These are phyloP conservation scores for Saitozyma podzolica DNA, from an alignment of 768 basidiomycete species.

Conservation along the genomic window DNA sequence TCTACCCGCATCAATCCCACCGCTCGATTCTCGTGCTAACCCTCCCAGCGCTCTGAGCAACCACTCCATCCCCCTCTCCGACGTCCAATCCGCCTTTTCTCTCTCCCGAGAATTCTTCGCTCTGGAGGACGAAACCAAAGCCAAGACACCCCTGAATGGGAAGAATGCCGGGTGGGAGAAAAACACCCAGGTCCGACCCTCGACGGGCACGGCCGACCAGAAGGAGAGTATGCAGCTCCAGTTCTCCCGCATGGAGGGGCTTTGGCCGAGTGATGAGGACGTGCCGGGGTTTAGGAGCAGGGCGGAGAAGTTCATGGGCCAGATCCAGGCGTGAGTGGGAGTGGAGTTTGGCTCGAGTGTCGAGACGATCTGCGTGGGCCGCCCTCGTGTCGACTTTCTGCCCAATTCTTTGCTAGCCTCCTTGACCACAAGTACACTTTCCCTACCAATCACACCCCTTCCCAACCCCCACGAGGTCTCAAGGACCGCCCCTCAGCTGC, in stretches of 20 bases:
- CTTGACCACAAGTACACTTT: too few species aligned
- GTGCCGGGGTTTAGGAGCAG: slow-evolving; percentile 18
- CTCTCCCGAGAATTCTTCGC: slow-evolving; percentile 37
- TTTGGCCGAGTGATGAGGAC: slow-evolving; percentile 37
- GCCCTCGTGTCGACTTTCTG: too few species aligned
- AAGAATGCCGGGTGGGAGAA: slow-evolving; percentile 37
- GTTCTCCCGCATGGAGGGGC: slow-evolving; percentile 22
- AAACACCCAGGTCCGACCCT: slow-evolving; percentile 36
- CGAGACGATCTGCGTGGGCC: too few species aligned
- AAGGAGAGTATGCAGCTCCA: slow-evolving; percentile 42
- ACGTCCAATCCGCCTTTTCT: slow-evolving; percentile 32
- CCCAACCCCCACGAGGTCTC: too few species aligned
- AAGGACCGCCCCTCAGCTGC: too few species aligned
- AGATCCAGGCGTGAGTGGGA: slow-evolving; percentile 17
- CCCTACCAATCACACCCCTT: too few species aligned
- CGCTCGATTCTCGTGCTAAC: slow-evolving; percentile 1
- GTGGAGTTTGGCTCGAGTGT: too few species aligned
- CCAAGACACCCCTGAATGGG: slow-evolving; percentile 33
- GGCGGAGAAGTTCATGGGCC: slow-evolving; percentile 26
- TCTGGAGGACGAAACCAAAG: slow-evolving; percentile 29
- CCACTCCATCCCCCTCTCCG: slow-evolving; percentile 38
- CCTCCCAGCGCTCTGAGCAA: slow-evolving; percentile 21
- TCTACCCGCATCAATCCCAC: too few species aligned
- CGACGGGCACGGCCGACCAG: slow-evolving; percentile 42
- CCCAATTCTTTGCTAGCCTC: too few species aligned